These are phyloP conservation scores for Pseudonectria buxi DNA, from an alignment of 2,329 filamentous ascomycete species.

Conservation along the genomic window DNA sequence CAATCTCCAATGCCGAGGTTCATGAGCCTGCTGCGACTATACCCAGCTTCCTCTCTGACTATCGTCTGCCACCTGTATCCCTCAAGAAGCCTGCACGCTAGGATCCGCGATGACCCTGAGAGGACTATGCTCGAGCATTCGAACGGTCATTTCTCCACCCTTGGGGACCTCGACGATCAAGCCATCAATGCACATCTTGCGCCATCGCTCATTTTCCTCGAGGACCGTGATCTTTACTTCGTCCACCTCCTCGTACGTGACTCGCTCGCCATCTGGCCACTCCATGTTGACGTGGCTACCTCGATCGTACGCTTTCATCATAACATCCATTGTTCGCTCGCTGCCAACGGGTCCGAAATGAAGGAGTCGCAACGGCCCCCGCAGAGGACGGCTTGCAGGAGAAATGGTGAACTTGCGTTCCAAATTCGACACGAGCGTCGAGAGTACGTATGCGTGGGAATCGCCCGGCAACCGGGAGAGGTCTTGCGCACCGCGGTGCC, in stretches of 20 bases:
- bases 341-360: constrained; percentile 64
- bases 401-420: constrained; percentile 80
- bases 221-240: constrained; percentile 58
- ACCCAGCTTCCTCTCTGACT: neutral
- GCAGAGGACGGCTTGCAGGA: constrained; percentile 62
- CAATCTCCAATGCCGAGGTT: too few species aligned
- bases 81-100: constrained; percentile 9
- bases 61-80: neutral
- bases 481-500: constrained; percentile 7
- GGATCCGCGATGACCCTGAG: constrained; percentile 40
- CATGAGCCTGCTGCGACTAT: too few species aligned
- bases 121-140: constrained; percentile 36
- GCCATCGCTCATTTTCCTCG: constrained; percentile 67
- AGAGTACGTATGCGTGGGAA: constrained; percentile 69
- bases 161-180: constrained; percentile 70
- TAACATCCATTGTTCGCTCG: constrained; percentile 66
- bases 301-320: constrained; percentile 56
- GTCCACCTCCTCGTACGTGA: constrained; percentile 67
- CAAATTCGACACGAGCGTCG: constrained; percentile 70
- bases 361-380: constrained; percentile 64
- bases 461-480: constrained; percentile 27
- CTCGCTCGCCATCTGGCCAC: constrained; percentile 50
- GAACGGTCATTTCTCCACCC: constrained; percentile 65
- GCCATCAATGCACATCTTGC: constrained; percentile 86
- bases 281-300: constrained; percentile 48